Evolutionary conservation across 2,329 filamentous ascomycete genomes (phyloP).

Genomic region (Cladosporium sp.): DNA sequence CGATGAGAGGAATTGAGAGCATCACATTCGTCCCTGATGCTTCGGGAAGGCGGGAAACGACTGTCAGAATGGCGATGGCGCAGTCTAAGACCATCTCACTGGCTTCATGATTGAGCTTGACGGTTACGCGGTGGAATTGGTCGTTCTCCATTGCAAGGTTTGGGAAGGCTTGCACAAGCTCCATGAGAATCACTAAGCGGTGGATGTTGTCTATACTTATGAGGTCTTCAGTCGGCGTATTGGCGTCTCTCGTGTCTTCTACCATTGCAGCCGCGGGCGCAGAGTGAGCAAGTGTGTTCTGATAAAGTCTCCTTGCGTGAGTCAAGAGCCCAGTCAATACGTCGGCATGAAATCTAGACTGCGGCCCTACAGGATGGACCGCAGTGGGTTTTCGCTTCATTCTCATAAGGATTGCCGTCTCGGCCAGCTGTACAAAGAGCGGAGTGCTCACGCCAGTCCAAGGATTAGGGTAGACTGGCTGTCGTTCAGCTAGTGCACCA

Average conservation of each 20-base stretch:
- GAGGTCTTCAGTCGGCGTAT: slow-evolving; percentile 13
- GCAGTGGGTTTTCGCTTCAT: slow-evolving; percentile 9
- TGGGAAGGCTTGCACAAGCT: slow-evolving; percentile 14
- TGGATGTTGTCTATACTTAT: slow-evolving; percentile 13
- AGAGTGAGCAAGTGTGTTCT: not conserved
- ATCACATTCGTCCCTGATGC: slow-evolving; percentile 12
- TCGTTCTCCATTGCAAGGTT: not conserved
- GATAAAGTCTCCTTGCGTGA: not conserved
- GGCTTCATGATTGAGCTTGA: not conserved
- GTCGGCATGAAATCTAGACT: slow-evolving; percentile 1
- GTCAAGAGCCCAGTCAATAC: not conserved
- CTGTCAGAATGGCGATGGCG: slow-evolving; percentile 12
- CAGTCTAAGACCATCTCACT: slow-evolving; percentile 6
- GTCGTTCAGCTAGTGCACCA: slow-evolving; percentile 5
- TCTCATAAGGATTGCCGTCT: slow-evolving; percentile 12
- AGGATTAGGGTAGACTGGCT: slow-evolving; percentile 12
- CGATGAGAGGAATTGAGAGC: slow-evolving; percentile 12
- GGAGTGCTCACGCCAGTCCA: slow-evolving; percentile 15
- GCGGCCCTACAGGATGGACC: not conserved
- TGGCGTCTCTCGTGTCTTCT: slow-evolving; percentile 13
- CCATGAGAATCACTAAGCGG: slow-evolving; percentile 12
- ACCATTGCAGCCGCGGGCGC: slow-evolving; percentile 1
- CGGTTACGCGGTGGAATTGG: not conserved
- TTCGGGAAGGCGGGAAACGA: slow-evolving; percentile 10
- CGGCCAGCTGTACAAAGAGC: slow-evolving; percentile 12